Conservation (phyloP, 2,329 filamentous ascomycete species). For the Sporothrix pseudoabietina region DNA sequence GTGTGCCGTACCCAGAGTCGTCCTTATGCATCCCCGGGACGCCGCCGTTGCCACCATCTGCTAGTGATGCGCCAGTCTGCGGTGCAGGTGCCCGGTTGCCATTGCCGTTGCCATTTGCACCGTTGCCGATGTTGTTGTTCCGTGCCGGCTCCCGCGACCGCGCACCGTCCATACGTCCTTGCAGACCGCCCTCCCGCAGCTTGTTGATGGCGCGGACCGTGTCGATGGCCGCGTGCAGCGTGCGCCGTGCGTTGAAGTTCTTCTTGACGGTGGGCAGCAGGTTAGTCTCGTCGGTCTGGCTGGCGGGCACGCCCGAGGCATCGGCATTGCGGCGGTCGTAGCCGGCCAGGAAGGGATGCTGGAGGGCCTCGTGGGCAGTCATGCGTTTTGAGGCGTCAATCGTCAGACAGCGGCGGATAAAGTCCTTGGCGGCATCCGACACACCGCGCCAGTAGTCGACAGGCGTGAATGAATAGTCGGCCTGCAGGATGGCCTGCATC, state of each 20-base stretch:
- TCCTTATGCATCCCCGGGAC: conserved; percentile 42
- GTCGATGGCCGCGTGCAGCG: conserved; percentile 70
- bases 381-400: conserved; percentile 85
- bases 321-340: conserved; percentile 43
- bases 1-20: conserved; percentile 56
- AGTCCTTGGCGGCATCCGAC: conserved; percentile 81
- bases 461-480: conserved; percentile 94
- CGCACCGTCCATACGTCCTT: conserved; percentile 63
- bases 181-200: conserved; percentile 57
- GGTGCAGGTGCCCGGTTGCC: background rate
- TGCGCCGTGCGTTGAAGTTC: conserved; percentile 72
- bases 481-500: conserved; percentile 97
- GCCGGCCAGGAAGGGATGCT: conserved; percentile 65
- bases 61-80: background rate
- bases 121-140: conserved; percentile 1
- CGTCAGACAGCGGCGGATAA: conserved; percentile 88
- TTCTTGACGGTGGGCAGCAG: conserved; percentile 70
- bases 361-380: conserved; percentile 79
- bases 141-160: conserved; percentile 54
- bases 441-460: conserved; percentile 96
- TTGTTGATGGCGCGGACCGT: conserved; percentile 73
- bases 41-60: background rate
- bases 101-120: background rate
- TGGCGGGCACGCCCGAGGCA: background rate
- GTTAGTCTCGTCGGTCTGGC: conserved; percentile 57